A percentile compares a stretch with the other conserved stretches of the same genome.
Conservation (phyloP, 352 stramenopile species). For the Halophytophthora polymorphica region DNA sequence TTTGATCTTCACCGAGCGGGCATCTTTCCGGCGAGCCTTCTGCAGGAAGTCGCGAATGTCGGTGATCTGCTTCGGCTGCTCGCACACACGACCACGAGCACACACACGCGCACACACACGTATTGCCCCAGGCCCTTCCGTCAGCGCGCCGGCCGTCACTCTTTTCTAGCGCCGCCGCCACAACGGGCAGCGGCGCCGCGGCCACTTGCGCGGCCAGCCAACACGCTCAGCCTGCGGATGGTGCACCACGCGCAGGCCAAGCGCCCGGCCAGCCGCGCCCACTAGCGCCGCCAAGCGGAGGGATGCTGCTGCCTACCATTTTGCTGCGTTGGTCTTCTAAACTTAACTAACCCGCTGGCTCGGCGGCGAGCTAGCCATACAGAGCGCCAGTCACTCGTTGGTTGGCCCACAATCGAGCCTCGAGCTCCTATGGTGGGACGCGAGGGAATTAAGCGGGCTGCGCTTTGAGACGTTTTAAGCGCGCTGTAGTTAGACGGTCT, state of each 20-base stretch:
- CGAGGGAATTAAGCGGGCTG: not conserved
- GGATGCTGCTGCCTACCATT: conserved; percentile 53
- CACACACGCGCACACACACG: conserved; percentile 5
- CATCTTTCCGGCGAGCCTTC: conserved; percentile 97
- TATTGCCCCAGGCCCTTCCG: not conserved
- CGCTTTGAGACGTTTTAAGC: conserved; percentile 3
- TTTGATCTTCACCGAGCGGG: conserved; percentile 99
- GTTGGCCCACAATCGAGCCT: conserved; percentile 33
- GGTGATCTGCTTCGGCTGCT: conserved; percentile 97
- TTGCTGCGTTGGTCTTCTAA: conserved; percentile 87
- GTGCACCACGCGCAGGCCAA: not conserved
- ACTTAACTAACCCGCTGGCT: conserved; percentile 70
- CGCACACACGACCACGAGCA: not conserved
- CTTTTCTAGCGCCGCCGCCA: too few relatives aligned
- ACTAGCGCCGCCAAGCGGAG: not conserved
- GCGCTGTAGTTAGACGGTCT: too few relatives aligned
- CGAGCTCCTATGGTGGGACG: not conserved
- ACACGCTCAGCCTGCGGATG: not conserved
- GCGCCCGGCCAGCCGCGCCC: not conserved
- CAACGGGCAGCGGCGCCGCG: too few relatives aligned
- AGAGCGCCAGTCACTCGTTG: conserved; percentile 31
- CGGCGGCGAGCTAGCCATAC: conserved; percentile 36
- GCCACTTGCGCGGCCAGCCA: too few relatives aligned
- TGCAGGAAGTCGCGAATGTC: conserved; percentile 99
- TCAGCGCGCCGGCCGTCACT: not conserved